Evolutionary conservation across 306 rosid species (phyloP).

Genomic region (Vicia sativa): DNA sequence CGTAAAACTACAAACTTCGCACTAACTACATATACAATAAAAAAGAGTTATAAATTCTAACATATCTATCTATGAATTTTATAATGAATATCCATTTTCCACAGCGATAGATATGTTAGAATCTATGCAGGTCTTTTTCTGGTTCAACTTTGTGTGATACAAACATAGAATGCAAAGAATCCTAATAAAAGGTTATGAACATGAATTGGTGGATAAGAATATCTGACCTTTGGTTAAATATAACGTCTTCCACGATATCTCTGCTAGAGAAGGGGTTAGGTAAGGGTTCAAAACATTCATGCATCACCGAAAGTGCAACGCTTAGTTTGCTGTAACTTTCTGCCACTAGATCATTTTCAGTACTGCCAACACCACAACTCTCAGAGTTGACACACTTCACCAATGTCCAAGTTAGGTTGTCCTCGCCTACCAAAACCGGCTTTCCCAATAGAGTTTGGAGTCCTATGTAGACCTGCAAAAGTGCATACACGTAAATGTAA

Average conservation of each 20-base stretch:
- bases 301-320: constrained; percentile 84
- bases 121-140: background rate
- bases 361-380: constrained; percentile 21
- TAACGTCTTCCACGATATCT: constrained; percentile 71
- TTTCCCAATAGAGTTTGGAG: constrained; percentile 59
- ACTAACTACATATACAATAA: background rate
- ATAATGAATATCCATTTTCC: background rate
- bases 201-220: constrained; percentile 32
- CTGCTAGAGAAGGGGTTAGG: constrained; percentile 55
- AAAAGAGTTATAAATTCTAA: background rate
- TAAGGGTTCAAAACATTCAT: constrained; percentile 82
- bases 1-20: background rate
- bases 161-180: constrained; percentile 14
- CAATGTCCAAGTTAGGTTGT: constrained; percentile 75
- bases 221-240: constrained; percentile 67
- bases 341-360: constrained; percentile 38
- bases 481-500: constrained; percentile 29
- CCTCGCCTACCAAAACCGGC: constrained; percentile 48
- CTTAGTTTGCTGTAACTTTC: constrained; percentile 72
- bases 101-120: no score
- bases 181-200: constrained; percentile 6
- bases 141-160: background rate
- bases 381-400: constrained; percentile 51
- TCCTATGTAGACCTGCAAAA: constrained; percentile 59
- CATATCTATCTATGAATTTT: constrained; percentile 18